A percentile compares a stretch with the other conserved stretches of the same genome.
These are phyloP conservation scores for Suhomyces guaymorum DNA, from an alignment of 1,139 yeast genomes.

Conservation along the genomic window DNA sequence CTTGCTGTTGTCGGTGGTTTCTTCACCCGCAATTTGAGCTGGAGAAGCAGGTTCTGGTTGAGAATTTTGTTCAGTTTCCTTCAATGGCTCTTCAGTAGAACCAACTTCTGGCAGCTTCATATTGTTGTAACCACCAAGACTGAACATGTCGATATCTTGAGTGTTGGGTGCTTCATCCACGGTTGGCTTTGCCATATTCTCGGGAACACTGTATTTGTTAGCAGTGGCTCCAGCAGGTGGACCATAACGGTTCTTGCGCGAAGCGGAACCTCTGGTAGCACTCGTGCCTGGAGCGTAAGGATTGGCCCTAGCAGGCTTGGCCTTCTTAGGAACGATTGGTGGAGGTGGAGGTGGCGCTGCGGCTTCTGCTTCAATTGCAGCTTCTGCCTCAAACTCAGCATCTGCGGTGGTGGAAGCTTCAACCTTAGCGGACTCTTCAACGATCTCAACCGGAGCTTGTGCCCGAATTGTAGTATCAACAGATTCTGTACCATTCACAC, in stretches of 20 bases:
- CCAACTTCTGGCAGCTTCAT: background rate
- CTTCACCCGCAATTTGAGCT: no score
- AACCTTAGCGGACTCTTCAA: conserved; percentile 4
- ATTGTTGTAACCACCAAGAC: conserved; percentile 22
- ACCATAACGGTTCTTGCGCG: conserved; percentile 30
- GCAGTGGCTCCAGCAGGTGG: conserved; percentile 22
- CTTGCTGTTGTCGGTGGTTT: no score
- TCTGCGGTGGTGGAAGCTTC: no score
- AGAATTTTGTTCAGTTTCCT: conserved; percentile 10
- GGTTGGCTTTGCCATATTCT: conserved; percentile 4
- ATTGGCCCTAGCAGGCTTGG: conserved; percentile 23
- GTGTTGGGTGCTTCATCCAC: conserved; percentile 1
- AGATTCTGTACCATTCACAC: no score
- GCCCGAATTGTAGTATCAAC: no score
- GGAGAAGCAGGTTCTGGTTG: background rate
- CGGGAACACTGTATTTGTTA: conserved; percentile 20
- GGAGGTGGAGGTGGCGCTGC: conserved; percentile 18
- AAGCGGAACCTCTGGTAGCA: conserved; percentile 4
- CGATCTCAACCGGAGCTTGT: no score
- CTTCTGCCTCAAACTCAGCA: no score
- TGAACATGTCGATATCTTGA: conserved; percentile 40
- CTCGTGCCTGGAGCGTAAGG: conserved; percentile 44
- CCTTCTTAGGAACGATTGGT: conserved; percentile 12
- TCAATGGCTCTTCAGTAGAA: conserved; percentile 7
- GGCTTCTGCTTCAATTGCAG: conserved; percentile 2